These are phyloP conservation scores for Corymbia maculata DNA, from an alignment of 345 rosid genomes.

Conservation along the genomic window DNA sequence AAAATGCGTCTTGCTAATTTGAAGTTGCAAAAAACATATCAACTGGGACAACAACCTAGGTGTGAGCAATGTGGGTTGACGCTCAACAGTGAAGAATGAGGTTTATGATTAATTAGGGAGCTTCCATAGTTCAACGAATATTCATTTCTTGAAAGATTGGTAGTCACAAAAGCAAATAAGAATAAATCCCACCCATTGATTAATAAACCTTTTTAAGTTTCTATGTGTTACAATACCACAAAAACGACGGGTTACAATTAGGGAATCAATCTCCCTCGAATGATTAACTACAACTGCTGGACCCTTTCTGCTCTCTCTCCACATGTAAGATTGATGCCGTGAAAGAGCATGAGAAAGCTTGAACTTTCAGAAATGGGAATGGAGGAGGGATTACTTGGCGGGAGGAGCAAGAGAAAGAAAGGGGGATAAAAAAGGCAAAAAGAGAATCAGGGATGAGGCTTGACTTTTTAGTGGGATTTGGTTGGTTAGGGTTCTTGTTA, in stretches of 20 bases:
- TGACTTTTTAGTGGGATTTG: neutral
- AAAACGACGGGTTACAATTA: neutral
- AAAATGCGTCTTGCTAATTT: neutral
- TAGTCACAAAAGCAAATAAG: neutral
- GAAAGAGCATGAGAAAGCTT: neutral
- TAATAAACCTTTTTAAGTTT: neutral
- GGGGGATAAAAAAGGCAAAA: neutral
- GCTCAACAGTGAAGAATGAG: accelerated
- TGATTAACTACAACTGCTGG: neutral
- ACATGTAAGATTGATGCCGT: neutral
- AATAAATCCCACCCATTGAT: neutral
- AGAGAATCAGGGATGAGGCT: neutral
- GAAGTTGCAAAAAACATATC: neutral
- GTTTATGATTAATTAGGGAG: neutral
- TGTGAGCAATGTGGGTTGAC: neutral
- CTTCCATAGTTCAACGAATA: neutral
- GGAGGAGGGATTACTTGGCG: neutral
- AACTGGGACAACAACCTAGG: accelerated
- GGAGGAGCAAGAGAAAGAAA: neutral
- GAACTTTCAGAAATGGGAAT: neutral
- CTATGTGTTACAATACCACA: accelerated
- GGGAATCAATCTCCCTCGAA: neutral
- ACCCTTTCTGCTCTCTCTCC: neutral
- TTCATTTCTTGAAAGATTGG: neutral
- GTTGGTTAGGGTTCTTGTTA: neutral